Base-by-base conservation (phyloP, 768 basidiomycete genomes). In the Mycena latifolia region DNA sequence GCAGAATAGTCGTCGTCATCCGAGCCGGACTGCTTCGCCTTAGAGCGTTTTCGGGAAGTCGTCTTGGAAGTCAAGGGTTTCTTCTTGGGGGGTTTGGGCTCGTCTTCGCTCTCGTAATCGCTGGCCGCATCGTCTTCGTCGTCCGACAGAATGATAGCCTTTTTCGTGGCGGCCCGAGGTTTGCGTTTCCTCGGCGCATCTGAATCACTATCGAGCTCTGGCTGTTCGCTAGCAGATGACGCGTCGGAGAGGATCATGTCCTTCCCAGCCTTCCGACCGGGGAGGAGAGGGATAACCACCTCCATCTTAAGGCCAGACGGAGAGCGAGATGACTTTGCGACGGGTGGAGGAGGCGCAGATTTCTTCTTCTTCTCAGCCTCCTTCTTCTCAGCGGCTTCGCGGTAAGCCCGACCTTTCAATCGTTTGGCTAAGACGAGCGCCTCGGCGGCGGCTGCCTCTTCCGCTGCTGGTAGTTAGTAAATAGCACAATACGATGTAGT, bases 361-460 rank as follows among this genome's bases (percentile, higher is more conserved):
- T 75, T 77, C 48, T 37, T 64, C 39, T 55, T 73, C 14, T 70
- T 59, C 46, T 66, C 73, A 1, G 72, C 72, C 66, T 81, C 74
- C 35, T 76, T 74, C 68, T 82, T 83, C 33, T 81, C 84, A 1
- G 78, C 84, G 28, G 88, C 89, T 5, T 90, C 85, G 33, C 89
- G 87, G 75, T 94, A 94, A 3, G 85, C 80, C 73, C 89, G 90
- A 41, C 94, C 94, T 74, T 89, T 92, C 52, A 94, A 80, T 43
- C 94, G 86, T 73, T 94, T 95, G 22, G 88, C 76, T 62, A 84
- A 73, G 58, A 81, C 70, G 71, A 82, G 69, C 12, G 80, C 75
- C 22, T 81, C 80, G 7, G 84, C 82, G 18, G 79, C 82, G 11
- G 86, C 84, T 55, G 88, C 85, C 61, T 86, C 84, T 66, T 85